A percentile compares a stretch with the other conserved stretches of the same genome.
These are phyloP conservation scores for Kappamyces sp. DNA, from an alignment of 192 early-diverging fungal genomes.

Conservation along the genomic window DNA sequence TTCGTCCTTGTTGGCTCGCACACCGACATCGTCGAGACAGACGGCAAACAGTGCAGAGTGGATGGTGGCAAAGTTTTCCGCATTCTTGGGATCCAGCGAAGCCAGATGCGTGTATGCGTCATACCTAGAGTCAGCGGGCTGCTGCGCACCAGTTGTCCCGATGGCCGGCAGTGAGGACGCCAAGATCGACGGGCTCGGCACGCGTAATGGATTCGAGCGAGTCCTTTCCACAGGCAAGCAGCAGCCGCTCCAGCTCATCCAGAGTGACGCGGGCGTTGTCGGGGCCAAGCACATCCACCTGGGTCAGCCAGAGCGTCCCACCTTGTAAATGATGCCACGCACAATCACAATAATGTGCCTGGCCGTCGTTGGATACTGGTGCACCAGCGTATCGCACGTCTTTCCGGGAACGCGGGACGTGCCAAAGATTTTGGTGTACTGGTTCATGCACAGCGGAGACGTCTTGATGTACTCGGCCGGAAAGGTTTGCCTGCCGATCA, in stretches of 20 bases:
- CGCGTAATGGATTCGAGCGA: slow-evolving; percentile 1
- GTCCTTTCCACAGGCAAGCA: slow-evolving; percentile 1
- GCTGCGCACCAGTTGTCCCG: slow-evolving; percentile 80
- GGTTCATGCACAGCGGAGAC: slow-evolving; percentile 89
- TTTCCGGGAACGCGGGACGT: slow-evolving; percentile 67
- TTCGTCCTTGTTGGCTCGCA: slow-evolving; percentile 52
- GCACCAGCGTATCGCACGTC: slow-evolving; percentile 63
- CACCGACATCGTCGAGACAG: slow-evolving; percentile 76
- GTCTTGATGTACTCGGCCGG: slow-evolving; percentile 44
- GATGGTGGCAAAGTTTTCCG: slow-evolving; percentile 53
- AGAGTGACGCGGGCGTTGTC: slow-evolving; percentile 60
- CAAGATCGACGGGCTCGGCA: slow-evolving; percentile 48
- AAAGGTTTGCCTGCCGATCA: slow-evolving; percentile 25
- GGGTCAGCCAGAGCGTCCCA: slow-evolving; percentile 19
- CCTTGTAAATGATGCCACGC: slow-evolving; percentile 76
- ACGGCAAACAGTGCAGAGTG: slow-evolving; percentile 80
- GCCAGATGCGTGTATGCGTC: slow-evolving; percentile 25
- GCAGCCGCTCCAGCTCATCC: slow-evolving; percentile 37
- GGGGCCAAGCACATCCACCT: slow-evolving; percentile 54
- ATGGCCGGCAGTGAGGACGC: slow-evolving; percentile 77
- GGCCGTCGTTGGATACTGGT: slow-evolving; percentile 64
- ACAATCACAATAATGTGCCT: slow-evolving; percentile 81
- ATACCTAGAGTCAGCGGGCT: slow-evolving; percentile 1
- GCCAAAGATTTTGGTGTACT: slow-evolving; percentile 83
- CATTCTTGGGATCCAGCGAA: slow-evolving; percentile 37